These are phyloP conservation scores for Prunus salicina DNA, from an alignment of 306 rosid genomes.

Conservation along the genomic window DNA sequence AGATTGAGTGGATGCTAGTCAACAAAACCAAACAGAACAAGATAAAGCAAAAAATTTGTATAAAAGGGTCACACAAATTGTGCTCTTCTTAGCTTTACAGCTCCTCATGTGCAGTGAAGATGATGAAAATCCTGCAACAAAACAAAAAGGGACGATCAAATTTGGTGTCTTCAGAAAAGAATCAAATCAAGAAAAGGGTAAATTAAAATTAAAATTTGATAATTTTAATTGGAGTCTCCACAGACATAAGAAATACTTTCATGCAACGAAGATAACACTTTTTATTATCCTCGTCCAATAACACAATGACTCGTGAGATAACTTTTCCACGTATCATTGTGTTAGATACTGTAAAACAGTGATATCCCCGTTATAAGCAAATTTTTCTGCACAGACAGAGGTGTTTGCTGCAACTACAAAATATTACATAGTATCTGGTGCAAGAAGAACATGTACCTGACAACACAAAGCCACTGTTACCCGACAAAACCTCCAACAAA, in stretches of 20 bases:
- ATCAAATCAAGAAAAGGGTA: not conserved
- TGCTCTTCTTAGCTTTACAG: not conserved
- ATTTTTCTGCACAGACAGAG: too few relatives aligned
- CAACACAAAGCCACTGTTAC: not conserved
- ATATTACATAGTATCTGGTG: not conserved
- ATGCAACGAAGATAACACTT: too few relatives aligned
- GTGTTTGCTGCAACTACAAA: not conserved
- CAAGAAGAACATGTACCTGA: not conserved
- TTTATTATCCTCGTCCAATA: accelerated
- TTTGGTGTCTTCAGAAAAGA: not conserved
- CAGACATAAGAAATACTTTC: accelerated
- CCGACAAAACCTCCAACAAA: constrained; percentile 5
- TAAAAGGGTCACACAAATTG: not conserved
- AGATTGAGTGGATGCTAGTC: not conserved
- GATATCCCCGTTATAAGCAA: too few relatives aligned
- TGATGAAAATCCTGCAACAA: not conserved
- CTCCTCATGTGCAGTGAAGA: not conserved
- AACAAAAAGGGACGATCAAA: not conserved
- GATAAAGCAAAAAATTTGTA: not conserved
- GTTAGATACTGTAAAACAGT: too few relatives aligned
- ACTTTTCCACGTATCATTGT: too few relatives aligned
- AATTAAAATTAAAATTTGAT: not conserved
- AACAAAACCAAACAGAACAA: not conserved
- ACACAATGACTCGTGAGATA: too few relatives aligned
- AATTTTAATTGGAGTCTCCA: not conserved